A percentile compares a stretch with the other conserved stretches of the same genome.
Conservation (phyloP, 164 flowering plant genomes). For the Vitis labrusca region DNA sequence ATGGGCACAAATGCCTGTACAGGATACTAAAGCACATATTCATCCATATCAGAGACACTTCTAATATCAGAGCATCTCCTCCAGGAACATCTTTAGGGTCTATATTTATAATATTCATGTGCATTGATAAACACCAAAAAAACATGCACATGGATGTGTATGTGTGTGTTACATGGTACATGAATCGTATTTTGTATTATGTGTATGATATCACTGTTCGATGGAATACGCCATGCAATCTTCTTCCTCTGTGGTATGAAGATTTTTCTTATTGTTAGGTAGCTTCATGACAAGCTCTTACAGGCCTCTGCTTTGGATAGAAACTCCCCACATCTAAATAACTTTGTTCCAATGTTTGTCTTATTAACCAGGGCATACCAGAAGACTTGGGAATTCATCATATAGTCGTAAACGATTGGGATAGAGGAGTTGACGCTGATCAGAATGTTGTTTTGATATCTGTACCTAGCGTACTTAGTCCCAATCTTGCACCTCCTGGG, state of each 20-base stretch:
- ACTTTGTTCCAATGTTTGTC: background rate
- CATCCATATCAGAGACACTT: no score
- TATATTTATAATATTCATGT: no score
- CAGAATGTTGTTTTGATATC: conserved; percentile 95
- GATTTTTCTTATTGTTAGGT: background rate
- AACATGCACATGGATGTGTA: no score
- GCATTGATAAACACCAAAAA: no score
- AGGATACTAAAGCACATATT: no score
- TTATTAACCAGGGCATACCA: conserved; percentile 49
- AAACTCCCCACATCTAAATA: background rate
- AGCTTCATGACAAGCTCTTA: background rate
- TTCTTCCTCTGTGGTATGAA: background rate
- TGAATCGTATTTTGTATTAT: no score
- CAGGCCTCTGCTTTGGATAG: background rate
- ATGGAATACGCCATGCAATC: background rate
- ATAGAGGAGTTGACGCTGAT: conserved; percentile 92
- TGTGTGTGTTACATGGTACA: no score
- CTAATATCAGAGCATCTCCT: no score
- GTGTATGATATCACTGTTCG: no score
- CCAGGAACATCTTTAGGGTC: no score
- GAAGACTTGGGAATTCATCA: conserved; percentile 93
- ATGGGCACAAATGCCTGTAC: no score
- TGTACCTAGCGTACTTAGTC: conserved; percentile 77
- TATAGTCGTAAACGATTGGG: conserved; percentile 93
- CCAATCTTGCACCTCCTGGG: conserved; percentile 83